Conservation (phyloP, 495 filamentous ascomycete genomes). For the Podospora pseudocomata region DNA sequence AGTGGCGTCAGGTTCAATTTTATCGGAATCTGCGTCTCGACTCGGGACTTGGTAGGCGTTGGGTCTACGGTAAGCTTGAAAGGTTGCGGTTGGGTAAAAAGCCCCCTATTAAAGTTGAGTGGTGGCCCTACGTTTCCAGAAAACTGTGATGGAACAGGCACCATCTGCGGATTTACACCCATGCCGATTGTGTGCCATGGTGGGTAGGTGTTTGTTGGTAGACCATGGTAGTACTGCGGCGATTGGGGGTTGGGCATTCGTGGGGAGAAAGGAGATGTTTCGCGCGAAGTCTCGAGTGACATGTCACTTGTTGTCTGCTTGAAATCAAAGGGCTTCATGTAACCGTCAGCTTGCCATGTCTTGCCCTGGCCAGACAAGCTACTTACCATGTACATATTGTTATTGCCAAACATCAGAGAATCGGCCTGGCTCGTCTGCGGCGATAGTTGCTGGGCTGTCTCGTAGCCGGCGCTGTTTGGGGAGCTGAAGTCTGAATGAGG, state of each 20-base stretch:
- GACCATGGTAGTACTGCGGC: conserved; percentile 45
- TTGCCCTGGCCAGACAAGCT: background rate
- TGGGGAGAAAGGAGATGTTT: conserved; percentile 46
- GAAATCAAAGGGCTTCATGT: background rate
- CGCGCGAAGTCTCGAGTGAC: conserved; percentile 35
- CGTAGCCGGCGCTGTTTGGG: background rate
- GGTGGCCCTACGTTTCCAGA: conserved; percentile 1
- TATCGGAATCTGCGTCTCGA: conserved; percentile 91
- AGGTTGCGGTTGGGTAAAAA: background rate
- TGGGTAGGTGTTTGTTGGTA: conserved; percentile 13
- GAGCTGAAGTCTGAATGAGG: background rate
- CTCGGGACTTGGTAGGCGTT: conserved; percentile 64
- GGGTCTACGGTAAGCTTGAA: background rate
- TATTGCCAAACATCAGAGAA: background rate
- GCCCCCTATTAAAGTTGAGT: background rate
- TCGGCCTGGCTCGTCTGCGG: background rate
- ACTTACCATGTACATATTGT: background rate
- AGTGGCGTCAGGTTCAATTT: conserved; percentile 68
- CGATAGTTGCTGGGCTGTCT: conserved; percentile 1
- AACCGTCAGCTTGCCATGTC: background rate
- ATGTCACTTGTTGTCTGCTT: background rate
- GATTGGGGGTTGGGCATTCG: conserved; percentile 43
- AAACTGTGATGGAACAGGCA: background rate
- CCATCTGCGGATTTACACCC: background rate
- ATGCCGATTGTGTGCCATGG: background rate